Percentiles rank a stretch among this genome's conserved stretches.
Conservation (phyloP, 208 protist genomes). For the Acanthamoeba healyi region DNA sequence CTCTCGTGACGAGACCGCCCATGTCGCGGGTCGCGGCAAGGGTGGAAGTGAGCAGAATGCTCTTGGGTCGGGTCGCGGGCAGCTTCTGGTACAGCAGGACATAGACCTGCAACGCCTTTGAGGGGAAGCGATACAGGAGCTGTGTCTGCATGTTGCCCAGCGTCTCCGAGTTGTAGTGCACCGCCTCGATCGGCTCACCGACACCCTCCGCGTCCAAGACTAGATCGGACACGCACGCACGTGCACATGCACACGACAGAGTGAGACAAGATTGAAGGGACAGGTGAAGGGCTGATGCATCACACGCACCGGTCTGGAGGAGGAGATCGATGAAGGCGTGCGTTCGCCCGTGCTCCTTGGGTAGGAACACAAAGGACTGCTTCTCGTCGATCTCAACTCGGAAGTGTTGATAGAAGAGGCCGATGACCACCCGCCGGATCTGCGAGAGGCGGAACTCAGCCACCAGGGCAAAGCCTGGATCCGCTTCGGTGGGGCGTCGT, state of each 20-base stretch:
- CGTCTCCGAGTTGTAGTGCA: slow-evolving; percentile 60
- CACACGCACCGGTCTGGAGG: neutral
- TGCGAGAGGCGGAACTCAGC: slow-evolving; percentile 27
- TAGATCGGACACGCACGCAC: neutral
- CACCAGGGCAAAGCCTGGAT: slow-evolving; percentile 50
- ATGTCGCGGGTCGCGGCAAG: slow-evolving; percentile 4
- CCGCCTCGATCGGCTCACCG: slow-evolving; percentile 14
- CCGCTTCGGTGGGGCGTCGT: slow-evolving; percentile 10
- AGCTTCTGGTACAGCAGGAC: slow-evolving; percentile 33
- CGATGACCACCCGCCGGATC: slow-evolving; percentile 20
- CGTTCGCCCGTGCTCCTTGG: slow-evolving; percentile 42
- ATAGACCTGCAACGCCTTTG: slow-evolving; percentile 27
- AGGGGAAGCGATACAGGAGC: slow-evolving; percentile 31
- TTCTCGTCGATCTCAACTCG: slow-evolving; percentile 19
- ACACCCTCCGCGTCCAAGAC: neutral
- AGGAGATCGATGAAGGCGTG: slow-evolving; percentile 59
- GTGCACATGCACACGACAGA: neutral
- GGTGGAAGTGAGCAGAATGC: neutral
- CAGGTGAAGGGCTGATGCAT: neutral
- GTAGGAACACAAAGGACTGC: slow-evolving; percentile 19
- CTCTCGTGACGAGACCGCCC: neutral
- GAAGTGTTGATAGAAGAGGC: slow-evolving; percentile 66
- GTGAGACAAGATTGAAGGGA: too few relatives aligned
- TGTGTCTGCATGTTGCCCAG: slow-evolving; percentile 43
- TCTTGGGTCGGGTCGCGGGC: neutral